Evolutionary conservation across 2,329 filamentous ascomycete species (phyloP), one percentile per base, ranked within the genome.

Genomic region (Colletotrichum neosansevieriae): DNA sequence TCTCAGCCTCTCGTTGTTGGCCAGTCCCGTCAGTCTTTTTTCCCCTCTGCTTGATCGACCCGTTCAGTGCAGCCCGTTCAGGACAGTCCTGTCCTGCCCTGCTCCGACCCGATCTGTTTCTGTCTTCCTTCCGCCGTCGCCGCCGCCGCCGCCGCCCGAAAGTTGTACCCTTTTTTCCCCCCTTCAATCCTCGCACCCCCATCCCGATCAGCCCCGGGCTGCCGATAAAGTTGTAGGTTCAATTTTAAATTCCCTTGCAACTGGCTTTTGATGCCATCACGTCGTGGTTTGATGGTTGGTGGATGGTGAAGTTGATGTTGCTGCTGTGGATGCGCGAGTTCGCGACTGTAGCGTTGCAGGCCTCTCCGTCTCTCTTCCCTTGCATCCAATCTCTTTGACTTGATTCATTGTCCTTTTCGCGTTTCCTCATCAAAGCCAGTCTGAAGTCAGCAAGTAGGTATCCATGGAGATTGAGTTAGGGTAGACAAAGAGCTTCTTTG

Each of bases 71-170:
- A 29, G 29, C 7, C 9, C 49, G 13, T 38, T 50, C 24, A 36
- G n/a, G n/a, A n/a, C n/a, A n/a, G 29, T 63, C 29, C 65, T 65
- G 60, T 64, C 17, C 61, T 42, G 38, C 56, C 44, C 49, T 42
- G 29, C 42, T 32, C 61, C 73, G 71, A 74, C 75, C 75, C 77
- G 78, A 76, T 76, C 78, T 76, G 77, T 76, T 77, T 75, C 72
- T 72, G 72, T 68, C 66, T 72, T 19, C 45, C 53, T 29, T 32
- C 62, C 45, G 58, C 36, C 42, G 62, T 56, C 62, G 66, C 51
- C 61, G 44, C 44, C 63, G 29, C 29, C 29, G 29, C 29, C 29
- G 29, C 29, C 29, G 6, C 29, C 66, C 66, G 61, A 69, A 60
- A 66, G 63, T 63, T 56, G 53, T 74, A 73, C 63, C 63, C 63